Evolutionary conservation across 2,329 filamentous ascomycete genomes (phyloP).

Genomic region (Aspergillus aculeatinus): DNA sequence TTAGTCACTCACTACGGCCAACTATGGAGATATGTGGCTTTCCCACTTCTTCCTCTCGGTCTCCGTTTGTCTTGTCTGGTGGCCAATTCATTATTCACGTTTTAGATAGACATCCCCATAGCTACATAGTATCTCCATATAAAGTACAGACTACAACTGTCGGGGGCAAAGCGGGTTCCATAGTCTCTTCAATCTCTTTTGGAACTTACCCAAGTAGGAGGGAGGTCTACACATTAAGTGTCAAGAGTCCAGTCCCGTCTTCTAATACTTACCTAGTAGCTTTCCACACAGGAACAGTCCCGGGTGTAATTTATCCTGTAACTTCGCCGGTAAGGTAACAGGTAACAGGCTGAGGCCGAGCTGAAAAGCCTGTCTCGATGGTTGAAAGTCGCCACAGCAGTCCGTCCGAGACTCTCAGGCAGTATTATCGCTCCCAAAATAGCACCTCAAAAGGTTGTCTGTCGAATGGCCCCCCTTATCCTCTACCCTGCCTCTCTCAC

Average conservation of each 20-base stretch:
- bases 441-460: constrained; percentile 8
- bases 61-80: not conserved
- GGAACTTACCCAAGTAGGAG: not conserved
- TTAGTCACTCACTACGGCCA: not conserved
- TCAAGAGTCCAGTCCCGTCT: not conserved
- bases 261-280: not conserved
- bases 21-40: not conserved
- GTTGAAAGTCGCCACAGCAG: constrained; percentile 5
- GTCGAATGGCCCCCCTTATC: constrained; percentile 9
- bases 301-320: constrained; percentile 2
- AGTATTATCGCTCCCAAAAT: constrained; percentile 16
- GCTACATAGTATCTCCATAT: not conserved
- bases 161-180: not conserved
- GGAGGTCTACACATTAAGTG: not conserved
- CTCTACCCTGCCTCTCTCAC: not conserved
- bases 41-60: not conserved
- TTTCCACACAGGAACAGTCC: not conserved
- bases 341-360: not conserved
- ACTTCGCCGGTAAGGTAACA: not conserved
- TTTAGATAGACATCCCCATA: not conserved
- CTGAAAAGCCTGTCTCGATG: not conserved
- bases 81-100: not conserved
- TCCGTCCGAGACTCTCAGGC: constrained; percentile 3
- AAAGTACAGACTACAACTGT: not conserved
- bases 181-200: not conserved